phyloP scores from a whole-genome alignment of 345 rosid genomes.

The Crucihimalaya himalaica region DNA sequence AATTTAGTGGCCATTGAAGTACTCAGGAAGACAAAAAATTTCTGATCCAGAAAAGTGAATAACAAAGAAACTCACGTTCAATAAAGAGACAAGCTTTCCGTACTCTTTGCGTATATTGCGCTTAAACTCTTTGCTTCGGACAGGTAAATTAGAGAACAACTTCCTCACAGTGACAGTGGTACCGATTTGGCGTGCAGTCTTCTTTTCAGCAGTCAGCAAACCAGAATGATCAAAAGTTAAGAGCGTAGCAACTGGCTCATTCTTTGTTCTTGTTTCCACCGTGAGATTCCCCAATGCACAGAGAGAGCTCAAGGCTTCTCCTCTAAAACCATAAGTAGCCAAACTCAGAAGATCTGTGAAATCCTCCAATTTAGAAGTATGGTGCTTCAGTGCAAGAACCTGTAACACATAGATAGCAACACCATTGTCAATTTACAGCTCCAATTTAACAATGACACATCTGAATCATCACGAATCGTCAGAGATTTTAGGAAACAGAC shows the following conservation, averaged over 20 bases:
- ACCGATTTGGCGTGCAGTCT: constrained; percentile 84
- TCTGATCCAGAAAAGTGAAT: constrained; percentile 4
- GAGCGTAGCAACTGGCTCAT: constrained; percentile 76
- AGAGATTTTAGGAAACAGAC: constrained; percentile 34
- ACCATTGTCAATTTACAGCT: neutral
- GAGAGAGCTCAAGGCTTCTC: constrained; percentile 96
- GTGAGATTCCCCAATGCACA: constrained; percentile 79
- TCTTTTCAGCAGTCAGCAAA: constrained; percentile 61
- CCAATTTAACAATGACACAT: neutral
- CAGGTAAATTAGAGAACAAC: constrained; percentile 85
- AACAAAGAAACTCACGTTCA: constrained; percentile 59
- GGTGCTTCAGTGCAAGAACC: constrained; percentile 91
- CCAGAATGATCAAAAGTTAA: constrained; percentile 88
- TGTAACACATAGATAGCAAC: constrained; percentile 27
- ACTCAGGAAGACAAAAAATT: neutral
- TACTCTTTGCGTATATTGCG: constrained; percentile 95
- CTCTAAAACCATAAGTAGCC: constrained; percentile 89
- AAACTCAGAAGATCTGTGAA: constrained; percentile 81
- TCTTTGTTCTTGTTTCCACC: constrained; percentile 73
- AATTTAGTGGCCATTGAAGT: neutral
- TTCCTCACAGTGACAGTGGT: constrained; percentile 88
- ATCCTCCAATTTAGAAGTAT: constrained; percentile 84
- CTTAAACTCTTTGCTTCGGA: constrained; percentile 87
- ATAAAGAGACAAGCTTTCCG: constrained; percentile 80
- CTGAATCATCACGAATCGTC: neutral